These are phyloP conservation scores for Mycena venus DNA, from an alignment of 768 basidiomycete species.

Conservation along the genomic window DNA sequence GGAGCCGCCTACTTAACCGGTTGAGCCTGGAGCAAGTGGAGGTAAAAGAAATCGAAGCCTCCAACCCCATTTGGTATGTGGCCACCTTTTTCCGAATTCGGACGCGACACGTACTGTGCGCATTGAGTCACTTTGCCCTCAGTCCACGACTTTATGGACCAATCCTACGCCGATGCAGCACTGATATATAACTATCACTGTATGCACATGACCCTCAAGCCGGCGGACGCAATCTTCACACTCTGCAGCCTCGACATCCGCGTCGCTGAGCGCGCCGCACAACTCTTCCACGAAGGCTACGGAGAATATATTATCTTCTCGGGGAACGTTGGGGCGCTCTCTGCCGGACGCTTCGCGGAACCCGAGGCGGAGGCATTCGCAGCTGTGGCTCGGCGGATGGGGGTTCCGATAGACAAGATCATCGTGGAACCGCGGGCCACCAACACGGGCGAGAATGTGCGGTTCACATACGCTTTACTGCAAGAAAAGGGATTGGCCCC, in stretches of 20 bases:
- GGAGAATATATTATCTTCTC: conserved; percentile 31
- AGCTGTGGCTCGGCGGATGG: conserved; percentile 22
- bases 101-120: too few species aligned
- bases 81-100: too few species aligned
- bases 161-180: conserved; percentile 19
- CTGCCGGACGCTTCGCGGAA: conserved; percentile 16
- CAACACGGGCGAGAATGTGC: conserved; percentile 36
- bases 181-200: conserved; percentile 34
- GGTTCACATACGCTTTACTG: conserved; percentile 23
- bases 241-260: conserved; percentile 35
- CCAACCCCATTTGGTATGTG: too few species aligned
- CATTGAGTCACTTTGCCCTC: too few species aligned
- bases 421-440: conserved; percentile 28
- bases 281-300: conserved; percentile 27
- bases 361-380: conserved; percentile 30
- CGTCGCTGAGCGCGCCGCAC: conserved; percentile 28
- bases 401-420: conserved; percentile 24
- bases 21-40: too few species aligned
- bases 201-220: conserved; percentile 19
- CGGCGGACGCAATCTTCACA: conserved; percentile 24
- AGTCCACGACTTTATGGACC: too few species aligned
- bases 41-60: too few species aligned
- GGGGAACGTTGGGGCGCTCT: conserved; percentile 16
- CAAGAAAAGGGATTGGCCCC: background rate
- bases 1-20: too few species aligned